Conservation (phyloP, 345 rosid genomes). For the Balakata baccata region DNA sequence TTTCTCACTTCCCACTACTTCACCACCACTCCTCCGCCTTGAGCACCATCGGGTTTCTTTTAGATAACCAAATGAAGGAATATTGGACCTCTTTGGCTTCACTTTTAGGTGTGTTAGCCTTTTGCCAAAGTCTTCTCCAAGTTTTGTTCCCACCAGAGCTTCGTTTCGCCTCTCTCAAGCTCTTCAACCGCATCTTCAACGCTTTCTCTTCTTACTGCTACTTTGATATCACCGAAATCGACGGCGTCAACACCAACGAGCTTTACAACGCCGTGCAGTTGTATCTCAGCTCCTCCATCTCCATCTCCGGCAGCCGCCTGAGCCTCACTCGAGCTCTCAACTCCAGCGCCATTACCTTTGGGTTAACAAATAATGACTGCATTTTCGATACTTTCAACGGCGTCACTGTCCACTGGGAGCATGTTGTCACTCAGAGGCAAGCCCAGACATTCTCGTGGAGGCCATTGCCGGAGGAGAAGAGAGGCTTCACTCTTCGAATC, state of each 20-base stretch:
- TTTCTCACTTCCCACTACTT: neutral
- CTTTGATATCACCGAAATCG: constrained; percentile 91
- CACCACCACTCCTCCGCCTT: neutral
- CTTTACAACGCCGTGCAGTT: constrained; percentile 99
- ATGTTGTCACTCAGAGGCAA: constrained; percentile 76
- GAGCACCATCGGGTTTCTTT: neutral
- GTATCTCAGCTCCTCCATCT: constrained; percentile 71
- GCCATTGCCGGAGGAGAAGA: constrained; percentile 91
- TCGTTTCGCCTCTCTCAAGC: constrained; percentile 61
- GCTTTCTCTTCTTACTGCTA: constrained; percentile 65
- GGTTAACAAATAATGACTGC: constrained; percentile 76
- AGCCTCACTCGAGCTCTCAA: constrained; percentile 86
- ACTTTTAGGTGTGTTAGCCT: constrained; percentile 77
- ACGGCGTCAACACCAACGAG: constrained; percentile 97
- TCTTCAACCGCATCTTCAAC: constrained; percentile 49
- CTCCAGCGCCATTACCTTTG: constrained; percentile 82
- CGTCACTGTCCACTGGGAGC: constrained; percentile 76
- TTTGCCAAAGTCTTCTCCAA: constrained; percentile 69
- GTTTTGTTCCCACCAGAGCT: constrained; percentile 79
- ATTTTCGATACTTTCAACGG: constrained; percentile 61
- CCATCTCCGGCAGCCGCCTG: constrained; percentile 68
- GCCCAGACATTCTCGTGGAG: constrained; percentile 80
- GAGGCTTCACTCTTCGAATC: constrained; percentile 81
- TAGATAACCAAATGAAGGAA: constrained; percentile 47
- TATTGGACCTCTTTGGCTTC: constrained; percentile 83